Conservation (phyloP, 257 asterid genomes). For the Henckelia pumila region DNA sequence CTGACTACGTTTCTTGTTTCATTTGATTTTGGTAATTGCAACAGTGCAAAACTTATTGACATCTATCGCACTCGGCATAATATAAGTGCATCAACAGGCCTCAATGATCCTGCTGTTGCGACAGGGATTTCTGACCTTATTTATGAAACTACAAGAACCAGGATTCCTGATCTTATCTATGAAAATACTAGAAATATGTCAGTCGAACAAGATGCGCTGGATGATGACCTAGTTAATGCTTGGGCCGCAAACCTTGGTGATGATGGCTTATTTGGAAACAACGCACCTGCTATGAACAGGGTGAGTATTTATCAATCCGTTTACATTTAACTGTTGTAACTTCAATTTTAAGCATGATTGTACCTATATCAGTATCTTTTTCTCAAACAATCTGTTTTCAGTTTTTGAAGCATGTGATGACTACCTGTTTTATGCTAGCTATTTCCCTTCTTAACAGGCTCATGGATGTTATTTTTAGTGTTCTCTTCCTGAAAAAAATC, state of each 20-base stretch:
- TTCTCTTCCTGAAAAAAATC: too few relatives aligned
- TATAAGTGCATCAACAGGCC: conserved; percentile 93
- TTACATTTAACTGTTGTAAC: conserved; percentile 4
- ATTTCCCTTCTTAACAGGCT: conserved; percentile 9
- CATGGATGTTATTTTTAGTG: neutral
- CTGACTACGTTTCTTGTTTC: conserved; percentile 32
- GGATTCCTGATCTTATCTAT: conserved; percentile 76
- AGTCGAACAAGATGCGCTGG: conserved; percentile 74
- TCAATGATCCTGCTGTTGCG: conserved; percentile 94
- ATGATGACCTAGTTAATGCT: conserved; percentile 95
- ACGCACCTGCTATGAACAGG: conserved; percentile 98
- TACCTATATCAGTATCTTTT: neutral
- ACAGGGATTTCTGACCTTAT: conserved; percentile 97
- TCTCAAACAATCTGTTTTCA: neutral
- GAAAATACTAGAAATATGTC: conserved; percentile 69
- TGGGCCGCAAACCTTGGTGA: conserved; percentile 99
- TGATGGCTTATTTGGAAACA: conserved; percentile 53
- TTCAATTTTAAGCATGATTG: neutral
- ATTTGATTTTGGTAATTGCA: conserved; percentile 25
- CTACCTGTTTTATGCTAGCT: conserved; percentile 11
- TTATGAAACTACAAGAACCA: conserved; percentile 74
- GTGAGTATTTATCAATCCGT: conserved; percentile 40
- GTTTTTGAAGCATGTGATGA: neutral
- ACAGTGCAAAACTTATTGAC: conserved; percentile 92
- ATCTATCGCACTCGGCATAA: conserved; percentile 97